Base-by-base conservation (phyloP, 2,329 filamentous ascomycete genomes). In the Dothideomycetes sp. region DNA sequence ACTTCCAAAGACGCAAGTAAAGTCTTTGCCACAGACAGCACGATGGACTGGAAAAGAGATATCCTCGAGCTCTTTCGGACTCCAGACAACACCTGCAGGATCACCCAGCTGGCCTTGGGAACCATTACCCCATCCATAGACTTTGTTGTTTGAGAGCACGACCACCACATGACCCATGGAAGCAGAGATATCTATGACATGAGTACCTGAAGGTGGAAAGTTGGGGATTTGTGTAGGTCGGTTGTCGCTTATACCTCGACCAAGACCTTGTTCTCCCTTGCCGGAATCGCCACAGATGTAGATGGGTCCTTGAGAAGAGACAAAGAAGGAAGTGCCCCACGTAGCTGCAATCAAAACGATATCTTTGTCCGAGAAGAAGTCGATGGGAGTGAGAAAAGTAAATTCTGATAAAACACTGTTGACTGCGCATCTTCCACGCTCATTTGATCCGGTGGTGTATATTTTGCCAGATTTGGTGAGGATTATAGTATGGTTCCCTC, bases 101-200 rank as follows among this genome's bases (percentile, higher is more conserved):
- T 66, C 61, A 1, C 87, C 88, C 1, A 94, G 64, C 58, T 98
- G 89, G 0, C 84, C 84, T 56, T 94, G 91, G 17, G 86, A 74
- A 11, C 83, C 81, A 52, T 78, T 84, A 0, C 91, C 91, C 89
- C 89, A 96, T 2, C 86, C 88, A 57, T 83, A 94, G 1, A 80
- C 79, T 12, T 82, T 71, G 0, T 88, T 89, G 55, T 82, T 81
- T 30, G 73, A 73, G 3, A 94, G 62, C 0, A 95, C 73, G 2
- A 68, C 76, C 12, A 93, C 74, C 0, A 78, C 77, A 56, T 98
- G 91, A 16, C 77, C 78, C 68, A 94, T 82, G 22, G 83, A 78
- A 9, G 84, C 82, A 2, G 80, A 68, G 18, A 95, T 56, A 44
- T 81, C 73, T 1, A 74, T 61, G 4, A 94, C 59, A n/a, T 67